Evolutionary conservation across 2,329 filamentous ascomycete genomes (phyloP).

Genomic region (Xylariaceae sp.): DNA sequence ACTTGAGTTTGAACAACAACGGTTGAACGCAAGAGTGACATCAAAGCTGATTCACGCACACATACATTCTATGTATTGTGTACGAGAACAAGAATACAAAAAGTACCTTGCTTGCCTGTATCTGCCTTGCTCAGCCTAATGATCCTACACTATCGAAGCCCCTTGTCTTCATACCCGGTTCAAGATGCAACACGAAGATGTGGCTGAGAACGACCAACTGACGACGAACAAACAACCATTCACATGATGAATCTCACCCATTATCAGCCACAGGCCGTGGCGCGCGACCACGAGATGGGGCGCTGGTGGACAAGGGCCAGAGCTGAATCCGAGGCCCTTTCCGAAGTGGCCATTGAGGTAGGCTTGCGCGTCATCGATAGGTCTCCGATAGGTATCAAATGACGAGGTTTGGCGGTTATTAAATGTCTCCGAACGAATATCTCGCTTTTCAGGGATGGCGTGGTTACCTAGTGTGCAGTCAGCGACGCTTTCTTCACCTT

Average conservation of each 20-base stretch:
- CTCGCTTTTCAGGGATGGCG: conserved; percentile 3
- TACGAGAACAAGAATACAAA: no score
- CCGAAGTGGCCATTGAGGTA: neutral
- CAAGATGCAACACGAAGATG: no score
- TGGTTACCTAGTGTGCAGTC: conserved; percentile 1
- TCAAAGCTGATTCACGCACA: no score
- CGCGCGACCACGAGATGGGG: neutral
- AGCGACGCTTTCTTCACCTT: neutral
- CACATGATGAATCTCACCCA: neutral
- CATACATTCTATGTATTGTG: no score
- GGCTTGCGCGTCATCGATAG: conserved; percentile 4
- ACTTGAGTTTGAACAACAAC: no score
- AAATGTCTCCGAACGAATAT: neutral
- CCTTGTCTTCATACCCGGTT: no score
- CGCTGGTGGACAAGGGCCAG: neutral
- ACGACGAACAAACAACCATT: neutral
- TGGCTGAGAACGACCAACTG: no score
- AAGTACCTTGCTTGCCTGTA: no score
- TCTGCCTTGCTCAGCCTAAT: no score
- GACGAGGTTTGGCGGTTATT: conserved; percentile 2
- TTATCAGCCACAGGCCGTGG: conserved; percentile 11
- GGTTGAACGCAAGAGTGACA: no score
- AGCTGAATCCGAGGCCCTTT: neutral
- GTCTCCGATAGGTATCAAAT: neutral
- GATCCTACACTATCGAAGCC: no score